Base-by-base conservation (phyloP, 352 stramenopile genomes). In the Pythium aquatile region DNA sequence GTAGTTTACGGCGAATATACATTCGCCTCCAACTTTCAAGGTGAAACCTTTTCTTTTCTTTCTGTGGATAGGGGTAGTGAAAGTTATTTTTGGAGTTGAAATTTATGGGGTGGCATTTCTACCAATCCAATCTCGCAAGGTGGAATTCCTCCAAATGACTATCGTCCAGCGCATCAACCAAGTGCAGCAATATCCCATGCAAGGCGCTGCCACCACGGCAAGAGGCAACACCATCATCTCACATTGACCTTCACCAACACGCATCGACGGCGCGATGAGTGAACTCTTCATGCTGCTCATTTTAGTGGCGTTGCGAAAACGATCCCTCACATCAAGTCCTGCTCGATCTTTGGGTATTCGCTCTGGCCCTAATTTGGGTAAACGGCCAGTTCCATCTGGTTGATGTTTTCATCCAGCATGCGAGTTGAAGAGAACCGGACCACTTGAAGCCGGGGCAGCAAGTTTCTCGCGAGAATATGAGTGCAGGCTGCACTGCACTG, bases 1-100 rank as follows among this genome's bases (percentile, higher is more conserved):
- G 44, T 51, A 51, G 3, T 51, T 51, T 51, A 51, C 44, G n/a
- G 44, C 30, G 11, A 39, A 30, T 26, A 28, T 59, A 10, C n/a
- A 10, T 4, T 9, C 0, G 6, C n/a, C 5, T 26, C 4, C 10
- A 57, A 24, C 13, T 24, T n/a, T 24, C 28, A 44, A 26, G n/a
- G 26, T 37, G 54, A 61, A 70, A 44, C 32, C 49, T 56, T 65
- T 70, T 70, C 57, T 65, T 66, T 71, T 66, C 65, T 66, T 71
- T 56, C 58, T 16, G 17, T 55, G 65, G 65, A 28, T 71, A 71
- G 65, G 65, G 53, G n/a, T 62, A 17, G 16, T 32, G 42, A 52
- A 65, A 54, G 24, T 9, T 66, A 63, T 59, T 66, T 66, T 58
- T 53, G 24, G 40, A 37, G 16, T 1, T 33, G 63, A 47, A 56